Evolutionary conservation across 2,329 filamentous ascomycete species (phyloP).

Genomic region (Botryotinia globosa): DNA sequence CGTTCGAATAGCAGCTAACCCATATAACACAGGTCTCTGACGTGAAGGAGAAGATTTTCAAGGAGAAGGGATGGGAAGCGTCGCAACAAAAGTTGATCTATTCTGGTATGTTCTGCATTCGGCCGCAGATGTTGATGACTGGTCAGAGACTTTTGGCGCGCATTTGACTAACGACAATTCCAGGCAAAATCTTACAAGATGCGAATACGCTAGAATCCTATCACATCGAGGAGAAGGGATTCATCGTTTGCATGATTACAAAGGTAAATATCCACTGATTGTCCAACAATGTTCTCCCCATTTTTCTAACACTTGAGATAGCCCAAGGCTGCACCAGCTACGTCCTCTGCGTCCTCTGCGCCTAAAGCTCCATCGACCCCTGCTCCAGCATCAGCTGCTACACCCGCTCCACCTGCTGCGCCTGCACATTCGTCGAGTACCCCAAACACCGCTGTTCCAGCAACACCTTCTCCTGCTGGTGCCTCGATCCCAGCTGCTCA

Average conservation of each 20-base stretch:
- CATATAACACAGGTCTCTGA: conserved; percentile 64
- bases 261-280: conserved; percentile 61
- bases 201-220: conserved; percentile 94
- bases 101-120: conserved; percentile 63
- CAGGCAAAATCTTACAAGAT: conserved; percentile 98
- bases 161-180: conserved; percentile 33
- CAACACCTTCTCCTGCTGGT: conserved; percentile 47
- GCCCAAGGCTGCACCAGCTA: conserved; percentile 61
- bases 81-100: conserved; percentile 95
- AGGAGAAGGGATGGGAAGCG: conserved; percentile 92
- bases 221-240: conserved; percentile 99
- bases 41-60: conserved; percentile 88
- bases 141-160: conserved; percentile 12
- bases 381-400: conserved; percentile 55
- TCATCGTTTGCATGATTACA: conserved; percentile 97
- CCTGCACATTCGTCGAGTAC: conserved; percentile 56
- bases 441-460: conserved; percentile 47
- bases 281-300: background rate
- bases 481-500: conserved; percentile 50
- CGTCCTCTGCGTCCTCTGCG: conserved; percentile 47
- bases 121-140: conserved; percentile 5
- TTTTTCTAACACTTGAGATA: conserved; percentile 42
- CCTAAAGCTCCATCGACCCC: conserved; percentile 61
- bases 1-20: conserved; percentile 22
- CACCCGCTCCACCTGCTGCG: conserved; percentile 58